Conservation (phyloP, 2,329 filamentous ascomycete species). For the Alternaria arborescens region DNA sequence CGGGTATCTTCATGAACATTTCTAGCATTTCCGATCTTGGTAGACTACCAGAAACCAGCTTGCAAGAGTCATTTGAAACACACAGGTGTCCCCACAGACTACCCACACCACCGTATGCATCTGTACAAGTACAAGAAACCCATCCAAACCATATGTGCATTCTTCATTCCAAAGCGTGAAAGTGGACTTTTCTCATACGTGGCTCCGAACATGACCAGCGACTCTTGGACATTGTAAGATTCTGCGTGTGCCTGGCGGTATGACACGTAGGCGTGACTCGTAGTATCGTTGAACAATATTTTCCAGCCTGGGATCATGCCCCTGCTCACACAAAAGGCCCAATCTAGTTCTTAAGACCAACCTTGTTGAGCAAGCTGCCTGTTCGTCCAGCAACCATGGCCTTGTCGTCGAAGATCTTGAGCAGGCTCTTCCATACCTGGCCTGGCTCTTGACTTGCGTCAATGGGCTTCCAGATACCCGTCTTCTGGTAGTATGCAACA, state of each 20-base stretch:
- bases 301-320: conserved; percentile 2
- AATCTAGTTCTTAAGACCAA: conserved; percentile 62
- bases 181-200: conserved; percentile 10
- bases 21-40: conserved; percentile 9
- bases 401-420: conserved; percentile 79
- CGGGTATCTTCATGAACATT: conserved; percentile 6
- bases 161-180: conserved; percentile 25
- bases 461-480: conserved; percentile 93
- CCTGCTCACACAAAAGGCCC: background rate
- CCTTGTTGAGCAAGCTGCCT: conserved; percentile 61
- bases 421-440: conserved; percentile 92
- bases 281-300: conserved; percentile 7
- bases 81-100: conserved; percentile 3
- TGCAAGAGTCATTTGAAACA: conserved; percentile 2
- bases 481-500: conserved; percentile 95
- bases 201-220: conserved; percentile 5
- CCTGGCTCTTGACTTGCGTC: conserved; percentile 96
- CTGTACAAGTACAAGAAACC: conserved; percentile 41
- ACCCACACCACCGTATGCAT: conserved; percentile 21
- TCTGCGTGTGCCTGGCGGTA: conserved; percentile 2
- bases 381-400: conserved; percentile 49
- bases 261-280: conserved; percentile 11
- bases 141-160: conserved; percentile 28
- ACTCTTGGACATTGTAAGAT: background rate
- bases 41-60: conserved; percentile 2